phyloP scores from a whole-genome alignment of 129 eudicot species.

The Logfia minima region DNA sequence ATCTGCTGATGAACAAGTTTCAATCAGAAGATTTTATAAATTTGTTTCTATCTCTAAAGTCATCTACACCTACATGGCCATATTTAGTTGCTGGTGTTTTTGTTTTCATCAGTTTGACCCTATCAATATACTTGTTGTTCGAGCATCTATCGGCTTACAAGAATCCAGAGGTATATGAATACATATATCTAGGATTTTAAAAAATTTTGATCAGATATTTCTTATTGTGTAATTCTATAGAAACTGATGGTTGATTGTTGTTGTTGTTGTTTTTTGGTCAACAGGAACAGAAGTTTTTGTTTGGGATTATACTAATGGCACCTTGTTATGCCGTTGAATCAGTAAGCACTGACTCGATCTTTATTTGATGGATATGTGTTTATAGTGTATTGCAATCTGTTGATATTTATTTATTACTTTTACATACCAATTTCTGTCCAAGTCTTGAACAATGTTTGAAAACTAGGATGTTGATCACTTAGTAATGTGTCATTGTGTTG shows the following conservation, averaged over 20 bases:
- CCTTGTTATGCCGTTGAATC: slow-evolving; percentile 98
- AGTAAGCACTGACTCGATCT: slow-evolving; percentile 42
- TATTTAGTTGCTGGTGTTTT: slow-evolving; percentile 64
- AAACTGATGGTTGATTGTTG: slow-evolving; percentile 3
- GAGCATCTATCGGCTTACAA: slow-evolving; percentile 93
- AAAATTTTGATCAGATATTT: neutral
- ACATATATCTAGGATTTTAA: neutral
- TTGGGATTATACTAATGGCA: slow-evolving; percentile 87
- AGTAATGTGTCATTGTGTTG: neutral
- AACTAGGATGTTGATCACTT: neutral
- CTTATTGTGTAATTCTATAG: neutral
- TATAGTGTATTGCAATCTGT: neutral
- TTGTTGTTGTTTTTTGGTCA: slow-evolving; percentile 17
- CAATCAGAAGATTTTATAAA: slow-evolving; percentile 36
- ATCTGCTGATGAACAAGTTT: slow-evolving; percentile 60
- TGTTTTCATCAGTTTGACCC: slow-evolving; percentile 66
- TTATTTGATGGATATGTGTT: neutral
- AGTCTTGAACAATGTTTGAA: neutral
- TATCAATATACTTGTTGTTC: slow-evolving; percentile 77
- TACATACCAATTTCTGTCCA: neutral
- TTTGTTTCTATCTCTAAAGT: slow-evolving; percentile 22
- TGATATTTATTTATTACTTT: neutral
- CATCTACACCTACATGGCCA: slow-evolving; percentile 83
- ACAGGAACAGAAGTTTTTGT: slow-evolving; percentile 98
- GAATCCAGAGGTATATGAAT: slow-evolving; percentile 74